Conservation (phyloP, 345 rosid genomes). For the Limnanthes douglasii region DNA sequence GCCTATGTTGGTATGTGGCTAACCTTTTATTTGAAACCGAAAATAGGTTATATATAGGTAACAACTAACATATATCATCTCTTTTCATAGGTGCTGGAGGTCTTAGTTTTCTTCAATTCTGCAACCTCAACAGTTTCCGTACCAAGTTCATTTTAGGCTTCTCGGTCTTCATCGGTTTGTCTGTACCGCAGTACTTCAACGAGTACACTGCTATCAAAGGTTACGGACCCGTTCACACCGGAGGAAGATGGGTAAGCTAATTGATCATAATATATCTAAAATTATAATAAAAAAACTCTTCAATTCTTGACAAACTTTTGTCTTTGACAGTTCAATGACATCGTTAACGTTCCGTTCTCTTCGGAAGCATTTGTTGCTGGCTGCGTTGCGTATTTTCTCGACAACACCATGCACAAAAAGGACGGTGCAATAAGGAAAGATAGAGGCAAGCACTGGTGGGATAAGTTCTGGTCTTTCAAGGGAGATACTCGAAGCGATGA, state of each 20-base stretch:
- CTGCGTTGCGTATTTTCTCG: constrained; percentile 58
- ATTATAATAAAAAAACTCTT: too few species aligned
- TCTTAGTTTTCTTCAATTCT: constrained; percentile 84
- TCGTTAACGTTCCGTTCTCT: constrained; percentile 74
- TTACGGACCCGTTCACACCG: constrained; percentile 76
- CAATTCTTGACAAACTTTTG: too few species aligned
- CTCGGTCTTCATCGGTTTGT: constrained; percentile 85
- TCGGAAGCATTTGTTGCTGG: constrained; percentile 92
- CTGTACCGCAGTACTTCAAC: constrained; percentile 87
- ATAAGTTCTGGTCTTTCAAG: constrained; percentile 52
- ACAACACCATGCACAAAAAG: constrained; percentile 49
- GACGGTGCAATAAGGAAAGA: constrained; percentile 53
- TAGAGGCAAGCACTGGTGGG: constrained; percentile 97
- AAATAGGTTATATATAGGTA: too few species aligned
- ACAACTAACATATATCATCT: too few species aligned
- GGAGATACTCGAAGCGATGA: constrained; percentile 66
- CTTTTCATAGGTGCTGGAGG: constrained; percentile 85
- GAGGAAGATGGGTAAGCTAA: constrained; percentile 86
- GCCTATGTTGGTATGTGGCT: constrained; percentile 91
- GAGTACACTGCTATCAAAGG: constrained; percentile 91
- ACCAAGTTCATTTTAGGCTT: constrained; percentile 74
- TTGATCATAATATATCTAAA: too few species aligned
- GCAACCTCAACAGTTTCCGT: constrained; percentile 90
- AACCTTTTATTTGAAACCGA: too few species aligned
- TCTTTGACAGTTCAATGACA: constrained; percentile 69